phyloP scores from a whole-genome alignment of 1,139 yeast species.

The Kodamaea plutei region DNA sequence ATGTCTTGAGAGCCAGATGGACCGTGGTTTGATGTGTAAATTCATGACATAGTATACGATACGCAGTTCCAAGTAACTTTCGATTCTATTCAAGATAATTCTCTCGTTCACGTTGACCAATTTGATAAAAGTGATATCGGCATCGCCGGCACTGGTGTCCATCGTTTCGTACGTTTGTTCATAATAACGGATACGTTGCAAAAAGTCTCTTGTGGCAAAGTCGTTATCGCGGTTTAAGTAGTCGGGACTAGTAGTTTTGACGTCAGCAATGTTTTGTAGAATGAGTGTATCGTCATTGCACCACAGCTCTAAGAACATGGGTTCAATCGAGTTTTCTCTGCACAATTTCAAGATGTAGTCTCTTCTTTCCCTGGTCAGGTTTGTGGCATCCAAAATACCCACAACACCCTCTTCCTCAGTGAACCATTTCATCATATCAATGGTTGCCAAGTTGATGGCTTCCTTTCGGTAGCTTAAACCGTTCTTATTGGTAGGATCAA shows the following conservation, averaged over 20 bases:
- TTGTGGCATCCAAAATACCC: slow-evolving; percentile 88
- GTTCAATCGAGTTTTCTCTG: slow-evolving; percentile 67
- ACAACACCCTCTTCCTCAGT: slow-evolving; percentile 77
- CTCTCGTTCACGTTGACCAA: slow-evolving; percentile 84
- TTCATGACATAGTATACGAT: slow-evolving; percentile 96
- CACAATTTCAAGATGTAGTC: slow-evolving; percentile 61
- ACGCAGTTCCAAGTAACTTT: slow-evolving; percentile 84
- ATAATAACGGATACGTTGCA: slow-evolving; percentile 68
- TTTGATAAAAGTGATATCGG: slow-evolving; percentile 76
- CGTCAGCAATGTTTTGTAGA: slow-evolving; percentile 76
- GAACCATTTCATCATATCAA: slow-evolving; percentile 90
- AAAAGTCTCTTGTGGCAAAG: slow-evolving; percentile 67
- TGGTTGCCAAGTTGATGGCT: slow-evolving; percentile 69
- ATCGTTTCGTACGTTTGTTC: slow-evolving; percentile 73
- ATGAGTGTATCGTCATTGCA: slow-evolving; percentile 81
- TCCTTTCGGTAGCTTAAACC: slow-evolving; percentile 60
- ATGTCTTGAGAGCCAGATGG: slow-evolving; percentile 90
- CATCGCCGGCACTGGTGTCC: slow-evolving; percentile 46
- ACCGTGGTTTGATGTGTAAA: slow-evolving; percentile 85
- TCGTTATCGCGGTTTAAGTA: slow-evolving; percentile 71
- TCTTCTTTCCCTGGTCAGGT: slow-evolving; percentile 70
- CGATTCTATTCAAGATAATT: slow-evolving; percentile 81
- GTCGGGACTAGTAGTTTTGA: slow-evolving; percentile 85
- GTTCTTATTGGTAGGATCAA: slow-evolving; percentile 61
- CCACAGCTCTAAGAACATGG: slow-evolving; percentile 89